Base-by-base conservation (phyloP, 345 rosid genomes). In the Moricandia moricandioides region DNA sequence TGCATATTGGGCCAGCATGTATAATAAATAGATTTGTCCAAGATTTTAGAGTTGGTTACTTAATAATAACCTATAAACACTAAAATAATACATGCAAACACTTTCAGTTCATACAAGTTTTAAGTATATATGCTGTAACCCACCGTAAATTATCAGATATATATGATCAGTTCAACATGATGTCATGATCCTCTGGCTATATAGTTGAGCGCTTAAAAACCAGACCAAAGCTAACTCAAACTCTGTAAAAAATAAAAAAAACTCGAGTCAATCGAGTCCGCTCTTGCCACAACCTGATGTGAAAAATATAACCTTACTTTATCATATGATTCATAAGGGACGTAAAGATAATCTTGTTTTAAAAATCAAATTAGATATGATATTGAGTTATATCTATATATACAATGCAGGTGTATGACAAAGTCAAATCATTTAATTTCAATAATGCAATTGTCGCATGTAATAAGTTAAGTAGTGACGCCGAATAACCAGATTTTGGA, bases 401-500 rank as follows among this genome's bases (percentile, higher is more conserved):
- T 21, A 45, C 69, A 21, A 68, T 68, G 62, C 54, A 45, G 39
- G 67, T 67, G 54, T n/a, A 26, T 52, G n/a, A 76, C 1, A 0
- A 35, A 69, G 70, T 52, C 60, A 77, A 47, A 78, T 66, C 11
- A 72, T 58, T 59, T 34, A 49, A 7, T 47, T 5, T 27, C 39
- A 78, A 71, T 78, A 59, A 72, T 66, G 67, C 12, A 72, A 13
- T 58, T 72, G 64, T 66, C 77, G 55, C 69, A 33, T 67, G 73
- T 35, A 58, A 71, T 57, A 77, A 70, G 57, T 57, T 67, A 72
- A 43, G 16, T 27, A 60, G 65, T 72, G 62, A 65, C 67, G 77
- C 72, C 72, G 81, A 51, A 72, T 71, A 59, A 66, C 60, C 64
- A 59, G 69, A 66, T 59, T 58, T 37, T 56, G 57, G 69, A 66